Percentiles rank a stretch among this genome's conserved stretches.
These are phyloP conservation scores for Zygoascus tannicola DNA, from an alignment of 805 yeast species.

Conservation along the genomic window DNA sequence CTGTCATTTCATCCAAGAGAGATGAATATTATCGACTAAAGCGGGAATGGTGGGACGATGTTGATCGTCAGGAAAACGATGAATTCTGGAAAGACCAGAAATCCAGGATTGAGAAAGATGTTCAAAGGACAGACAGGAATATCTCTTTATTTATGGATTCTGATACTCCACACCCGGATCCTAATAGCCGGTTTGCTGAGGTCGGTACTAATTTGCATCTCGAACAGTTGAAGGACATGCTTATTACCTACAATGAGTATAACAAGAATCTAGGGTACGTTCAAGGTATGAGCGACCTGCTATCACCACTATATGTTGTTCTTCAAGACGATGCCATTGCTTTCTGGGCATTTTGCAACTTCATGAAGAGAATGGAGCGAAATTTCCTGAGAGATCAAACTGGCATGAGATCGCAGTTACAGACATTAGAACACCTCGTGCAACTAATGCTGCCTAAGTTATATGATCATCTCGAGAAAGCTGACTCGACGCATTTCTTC, in stretches of 20 bases:
- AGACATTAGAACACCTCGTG: constrained; percentile 71
- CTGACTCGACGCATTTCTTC: constrained; percentile 83
- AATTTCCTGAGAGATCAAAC: constrained; percentile 86
- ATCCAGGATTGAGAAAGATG: constrained; percentile 84
- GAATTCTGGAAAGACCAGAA: constrained; percentile 86
- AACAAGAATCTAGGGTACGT: constrained; percentile 85
- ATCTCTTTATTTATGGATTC: constrained; percentile 52
- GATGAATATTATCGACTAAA: constrained; percentile 51
- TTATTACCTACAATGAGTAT: constrained; percentile 77
- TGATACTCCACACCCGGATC: constrained; percentile 33
- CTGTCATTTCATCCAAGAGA: constrained; percentile 45
- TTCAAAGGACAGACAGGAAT: constrained; percentile 81
- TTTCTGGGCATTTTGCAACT: constrained; percentile 80
- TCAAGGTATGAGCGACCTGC: constrained; percentile 94
- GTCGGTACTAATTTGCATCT: constrained; percentile 73
- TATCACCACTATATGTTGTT: constrained; percentile 69
- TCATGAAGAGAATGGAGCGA: constrained; percentile 93
- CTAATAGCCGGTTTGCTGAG: constrained; percentile 45
- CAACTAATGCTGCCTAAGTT: constrained; percentile 83
- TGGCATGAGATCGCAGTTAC: constrained; percentile 87
- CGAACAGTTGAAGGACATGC: constrained; percentile 59
- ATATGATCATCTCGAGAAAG: constrained; percentile 71
- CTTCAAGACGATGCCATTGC: constrained; percentile 63
- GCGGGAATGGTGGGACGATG: constrained; percentile 63
- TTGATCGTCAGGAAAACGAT: constrained; percentile 42